Percentiles rank a stretch among this genome's conserved stretches.
phyloP scores from a whole-genome alignment of 1,284 basidiomycete genomes.

The Spongiforma sp. region DNA sequence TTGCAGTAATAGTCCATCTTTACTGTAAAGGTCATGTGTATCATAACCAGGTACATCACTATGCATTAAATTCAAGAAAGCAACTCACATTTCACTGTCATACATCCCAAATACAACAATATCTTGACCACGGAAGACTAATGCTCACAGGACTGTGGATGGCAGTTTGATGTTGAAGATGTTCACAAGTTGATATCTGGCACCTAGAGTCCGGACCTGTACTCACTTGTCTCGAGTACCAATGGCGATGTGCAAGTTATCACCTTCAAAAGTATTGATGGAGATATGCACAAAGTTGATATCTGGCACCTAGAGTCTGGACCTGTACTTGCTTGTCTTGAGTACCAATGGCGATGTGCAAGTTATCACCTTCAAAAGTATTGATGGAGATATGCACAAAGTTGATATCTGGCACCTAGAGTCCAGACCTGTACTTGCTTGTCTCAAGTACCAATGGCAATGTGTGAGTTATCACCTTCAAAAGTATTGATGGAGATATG shows the following conservation, averaged over 20 bases:
- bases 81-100: background rate
- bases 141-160: background rate
- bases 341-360: background rate
- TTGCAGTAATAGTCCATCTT: too few relatives aligned
- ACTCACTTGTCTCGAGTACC: background rate
- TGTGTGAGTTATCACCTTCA: background rate
- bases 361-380: background rate
- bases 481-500: background rate
- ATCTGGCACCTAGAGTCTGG: background rate
- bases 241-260: background rate
- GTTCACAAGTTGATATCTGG: background rate
- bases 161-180: background rate
- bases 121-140: background rate
- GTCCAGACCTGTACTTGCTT: background rate
- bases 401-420: background rate
- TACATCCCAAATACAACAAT: background rate
- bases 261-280: background rate
- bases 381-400: background rate
- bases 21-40: too few relatives aligned
- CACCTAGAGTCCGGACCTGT: background rate
- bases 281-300: background rate
- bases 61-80: too few relatives aligned
- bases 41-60: too few relatives aligned
- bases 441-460: background rate
- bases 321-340: background rate